Evolutionary conservation across 2,329 filamentous ascomycete species (phyloP).

Genomic region (Ascochyta lentis): DNA sequence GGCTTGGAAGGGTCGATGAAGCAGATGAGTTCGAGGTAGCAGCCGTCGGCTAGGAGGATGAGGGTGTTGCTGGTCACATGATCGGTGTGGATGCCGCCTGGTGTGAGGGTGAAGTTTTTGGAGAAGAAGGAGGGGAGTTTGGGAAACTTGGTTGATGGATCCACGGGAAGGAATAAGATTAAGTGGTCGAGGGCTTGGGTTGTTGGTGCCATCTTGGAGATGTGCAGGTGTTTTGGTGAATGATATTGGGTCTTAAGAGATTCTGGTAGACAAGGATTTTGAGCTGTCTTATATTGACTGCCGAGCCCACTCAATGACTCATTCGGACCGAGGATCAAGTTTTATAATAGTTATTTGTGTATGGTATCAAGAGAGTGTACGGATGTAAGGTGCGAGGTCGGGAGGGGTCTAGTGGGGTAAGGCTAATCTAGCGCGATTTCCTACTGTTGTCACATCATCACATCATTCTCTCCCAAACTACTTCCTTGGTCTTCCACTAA

Average conservation of each 20-base stretch:
- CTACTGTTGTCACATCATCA: slow-evolving; percentile 6
- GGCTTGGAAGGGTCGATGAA: slow-evolving; percentile 59
- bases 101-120: slow-evolving; percentile 63
- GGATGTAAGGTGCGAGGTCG: slow-evolving; percentile 4
- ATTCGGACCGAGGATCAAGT: background rate
- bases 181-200: slow-evolving; percentile 65
- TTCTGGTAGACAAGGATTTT: background rate
- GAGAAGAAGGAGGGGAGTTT: slow-evolving; percentile 56
- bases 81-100: slow-evolving; percentile 68
- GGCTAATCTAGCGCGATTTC: slow-evolving; percentile 6
- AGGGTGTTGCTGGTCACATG: slow-evolving; percentile 68
- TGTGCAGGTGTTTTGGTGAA: background rate
- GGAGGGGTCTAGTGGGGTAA: slow-evolving; percentile 5
- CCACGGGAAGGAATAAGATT: slow-evolving; percentile 66
- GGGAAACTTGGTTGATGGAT: slow-evolving; percentile 54
- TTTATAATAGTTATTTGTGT: background rate
- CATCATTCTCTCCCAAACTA: slow-evolving; percentile 10
- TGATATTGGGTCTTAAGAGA: background rate
- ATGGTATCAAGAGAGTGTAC: background rate
- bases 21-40: slow-evolving; percentile 71
- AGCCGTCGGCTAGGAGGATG: slow-evolving; percentile 67
- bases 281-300: background rate
- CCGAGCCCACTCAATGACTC: background rate
- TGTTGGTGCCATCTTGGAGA: background rate
- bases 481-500: background rate